A percentile compares a stretch with the other conserved stretches of the same genome.
Conservation (phyloP, 2,329 filamentous ascomycete genomes). For the Ceratocystis huliohia region DNA sequence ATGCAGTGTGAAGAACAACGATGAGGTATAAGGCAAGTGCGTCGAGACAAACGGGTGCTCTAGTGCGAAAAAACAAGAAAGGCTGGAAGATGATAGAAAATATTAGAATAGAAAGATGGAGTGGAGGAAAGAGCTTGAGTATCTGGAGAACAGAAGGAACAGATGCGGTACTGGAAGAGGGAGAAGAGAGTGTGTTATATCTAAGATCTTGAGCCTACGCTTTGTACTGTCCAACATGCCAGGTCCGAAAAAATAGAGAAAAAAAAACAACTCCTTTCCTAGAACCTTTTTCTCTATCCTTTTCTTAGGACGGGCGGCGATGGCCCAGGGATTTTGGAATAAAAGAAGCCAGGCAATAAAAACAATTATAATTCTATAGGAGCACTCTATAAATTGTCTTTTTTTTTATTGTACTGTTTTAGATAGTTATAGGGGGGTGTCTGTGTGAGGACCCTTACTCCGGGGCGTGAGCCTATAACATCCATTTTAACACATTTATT, state of each 20-base stretch:
- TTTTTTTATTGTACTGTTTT: background rate
- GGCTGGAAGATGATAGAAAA: background rate
- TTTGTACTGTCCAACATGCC: background rate
- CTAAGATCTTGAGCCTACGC: background rate
- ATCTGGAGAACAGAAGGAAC: constrained; percentile 4
- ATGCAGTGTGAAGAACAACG: background rate
- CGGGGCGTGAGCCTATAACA: background rate
- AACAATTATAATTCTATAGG: too few relatives aligned
- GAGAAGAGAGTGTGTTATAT: constrained; percentile 12
- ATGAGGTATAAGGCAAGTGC: background rate
- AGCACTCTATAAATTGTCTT: background rate
- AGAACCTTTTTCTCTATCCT: background rate
- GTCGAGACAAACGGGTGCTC: constrained; percentile 10
- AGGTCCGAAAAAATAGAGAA: background rate
- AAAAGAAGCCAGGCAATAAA: background rate
- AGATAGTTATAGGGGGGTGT: background rate
- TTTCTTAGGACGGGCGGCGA: background rate
- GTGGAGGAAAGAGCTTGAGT: background rate
- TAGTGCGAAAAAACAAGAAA: constrained; percentile 7
- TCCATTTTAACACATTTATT: background rate
- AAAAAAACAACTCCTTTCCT: background rate
- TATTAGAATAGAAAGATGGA: background rate
- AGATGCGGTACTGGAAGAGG: background rate
- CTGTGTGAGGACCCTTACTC: background rate
- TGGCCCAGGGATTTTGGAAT: background rate